These are phyloP conservation scores for Lagenidium sp. DNA, from an alignment of 352 stramenopile genomes.

Conservation along the genomic window DNA sequence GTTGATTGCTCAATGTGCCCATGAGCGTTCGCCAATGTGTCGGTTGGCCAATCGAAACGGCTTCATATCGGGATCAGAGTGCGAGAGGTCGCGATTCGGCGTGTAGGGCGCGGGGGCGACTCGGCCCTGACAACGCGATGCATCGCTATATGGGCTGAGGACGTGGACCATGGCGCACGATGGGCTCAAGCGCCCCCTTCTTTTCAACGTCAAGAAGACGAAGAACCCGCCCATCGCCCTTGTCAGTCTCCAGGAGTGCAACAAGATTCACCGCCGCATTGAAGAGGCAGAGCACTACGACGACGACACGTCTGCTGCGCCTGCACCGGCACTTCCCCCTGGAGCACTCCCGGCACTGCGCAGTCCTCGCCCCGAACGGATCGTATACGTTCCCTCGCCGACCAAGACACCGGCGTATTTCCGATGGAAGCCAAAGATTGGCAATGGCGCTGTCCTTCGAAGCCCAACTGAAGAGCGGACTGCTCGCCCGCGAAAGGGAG, in stretches of 20 bases:
- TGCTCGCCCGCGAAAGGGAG: no score
- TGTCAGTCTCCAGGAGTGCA: slow-evolving; percentile 36
- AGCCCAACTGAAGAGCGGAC: no score
- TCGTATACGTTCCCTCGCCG: slow-evolving; percentile 23
- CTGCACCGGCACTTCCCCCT: slow-evolving; percentile 12
- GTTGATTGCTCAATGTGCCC: no score
- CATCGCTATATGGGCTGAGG: no score
- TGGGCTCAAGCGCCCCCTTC: slow-evolving; percentile 38
- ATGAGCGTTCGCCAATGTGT: no score
- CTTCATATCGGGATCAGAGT: no score
- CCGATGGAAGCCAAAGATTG: slow-evolving; percentile 35
- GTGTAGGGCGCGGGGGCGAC: no score
- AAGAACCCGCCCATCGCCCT: slow-evolving; percentile 30
- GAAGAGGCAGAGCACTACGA: slow-evolving; percentile 4
- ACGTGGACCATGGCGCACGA: slow-evolving; percentile 26
- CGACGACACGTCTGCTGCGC: slow-evolving; percentile 4
- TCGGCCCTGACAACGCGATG: no score
- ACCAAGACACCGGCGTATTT: slow-evolving; percentile 55
- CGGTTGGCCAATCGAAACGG: no score
- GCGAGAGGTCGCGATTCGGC: no score
- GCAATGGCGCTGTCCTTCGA: no score
- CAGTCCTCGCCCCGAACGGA: slow-evolving; percentile 28
- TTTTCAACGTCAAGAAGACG: slow-evolving; percentile 40
- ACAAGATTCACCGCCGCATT: slow-evolving; percentile 23
- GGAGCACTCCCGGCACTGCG: slow-evolving; percentile 46